Percentiles rank a stretch among this genome's conserved stretches.
Conservation (phyloP, 192 early-diverging fungal genomes). For the Fimicolochytrium jonesii region DNA sequence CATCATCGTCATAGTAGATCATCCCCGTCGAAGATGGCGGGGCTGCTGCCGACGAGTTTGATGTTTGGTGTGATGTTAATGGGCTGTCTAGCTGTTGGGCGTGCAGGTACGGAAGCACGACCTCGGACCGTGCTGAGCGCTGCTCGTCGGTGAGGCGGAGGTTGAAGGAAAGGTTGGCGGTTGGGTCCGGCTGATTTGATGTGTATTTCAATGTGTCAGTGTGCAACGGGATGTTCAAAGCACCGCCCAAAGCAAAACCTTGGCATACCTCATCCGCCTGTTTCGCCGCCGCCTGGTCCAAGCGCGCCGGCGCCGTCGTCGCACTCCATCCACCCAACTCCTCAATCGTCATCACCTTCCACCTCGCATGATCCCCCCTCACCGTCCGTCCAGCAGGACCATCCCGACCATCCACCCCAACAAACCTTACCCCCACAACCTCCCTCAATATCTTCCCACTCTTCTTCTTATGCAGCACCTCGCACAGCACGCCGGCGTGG, state of each 20-base stretch:
- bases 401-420: no score
- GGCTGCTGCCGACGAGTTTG: conserved; percentile 19
- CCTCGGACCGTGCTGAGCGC: conserved; percentile 61
- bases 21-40: no score
- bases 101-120: conserved; percentile 78
- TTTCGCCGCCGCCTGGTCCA: no score
- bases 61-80: conserved; percentile 21
- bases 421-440: background rate
- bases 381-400: no score
- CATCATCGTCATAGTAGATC: conserved; percentile 83
- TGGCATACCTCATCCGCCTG: no score
- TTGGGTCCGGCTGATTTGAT: conserved; percentile 55
- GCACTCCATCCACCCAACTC: no score
- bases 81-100: conserved; percentile 36
- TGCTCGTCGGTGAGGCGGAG: conserved; percentile 80
- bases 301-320: no score
- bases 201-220: no score
- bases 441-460: conserved; percentile 44
- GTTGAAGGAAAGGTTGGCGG: conserved; percentile 82
- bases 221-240: no score
- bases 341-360: no score
- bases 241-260: no score
- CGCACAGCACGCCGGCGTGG: conserved; percentile 17
- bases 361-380: no score
- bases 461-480: conserved; percentile 44